Conservation (phyloP, 176 grass and related monocot genomes). For the Aegilops tauschii region DNA sequence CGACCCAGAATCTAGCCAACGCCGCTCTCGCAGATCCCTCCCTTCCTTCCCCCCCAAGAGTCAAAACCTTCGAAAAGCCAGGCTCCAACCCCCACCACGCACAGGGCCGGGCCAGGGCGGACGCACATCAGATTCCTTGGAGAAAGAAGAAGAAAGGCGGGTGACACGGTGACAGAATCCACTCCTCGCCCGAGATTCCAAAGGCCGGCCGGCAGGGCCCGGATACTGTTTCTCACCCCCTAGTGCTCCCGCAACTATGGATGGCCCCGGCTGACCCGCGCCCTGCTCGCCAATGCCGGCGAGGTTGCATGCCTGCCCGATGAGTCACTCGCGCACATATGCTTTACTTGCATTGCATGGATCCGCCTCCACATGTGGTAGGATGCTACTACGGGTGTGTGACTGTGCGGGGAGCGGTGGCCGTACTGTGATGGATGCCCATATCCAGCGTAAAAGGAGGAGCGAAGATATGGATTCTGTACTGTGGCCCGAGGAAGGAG, state of each 20-base stretch:
- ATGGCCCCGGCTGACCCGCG: neutral
- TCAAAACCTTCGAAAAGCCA: constrained; percentile 36
- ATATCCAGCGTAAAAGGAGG: neutral
- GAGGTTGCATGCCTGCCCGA: neutral
- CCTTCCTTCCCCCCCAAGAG: neutral
- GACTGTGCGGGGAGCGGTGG: neutral
- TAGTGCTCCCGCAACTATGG: constrained; percentile 59
- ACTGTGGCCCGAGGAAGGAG: neutral
- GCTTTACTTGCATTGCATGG: neutral
- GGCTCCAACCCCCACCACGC: neutral
- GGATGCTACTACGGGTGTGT: neutral
- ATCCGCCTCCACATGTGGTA: neutral
- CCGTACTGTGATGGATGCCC: neutral
- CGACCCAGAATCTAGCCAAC: constrained; percentile 31
- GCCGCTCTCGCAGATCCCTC: constrained; percentile 13
- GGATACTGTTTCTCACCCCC: constrained; percentile 18
- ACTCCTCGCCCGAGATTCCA: constrained; percentile 48
- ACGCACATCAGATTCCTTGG: constrained; percentile 28
- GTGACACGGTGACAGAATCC: constrained; percentile 45
- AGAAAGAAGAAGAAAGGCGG: neutral
- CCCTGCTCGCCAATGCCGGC: constrained; percentile 14
- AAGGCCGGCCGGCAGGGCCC: constrained; percentile 31
- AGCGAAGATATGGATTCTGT: constrained; percentile 17
- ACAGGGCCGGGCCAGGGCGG: neutral
- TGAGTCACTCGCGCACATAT: neutral